A percentile compares a stretch with the other conserved stretches of the same genome.
Evolutionary conservation across 805 yeast genomes (phyloP).

Genomic region (Sugiyamaella smithiae): DNA sequence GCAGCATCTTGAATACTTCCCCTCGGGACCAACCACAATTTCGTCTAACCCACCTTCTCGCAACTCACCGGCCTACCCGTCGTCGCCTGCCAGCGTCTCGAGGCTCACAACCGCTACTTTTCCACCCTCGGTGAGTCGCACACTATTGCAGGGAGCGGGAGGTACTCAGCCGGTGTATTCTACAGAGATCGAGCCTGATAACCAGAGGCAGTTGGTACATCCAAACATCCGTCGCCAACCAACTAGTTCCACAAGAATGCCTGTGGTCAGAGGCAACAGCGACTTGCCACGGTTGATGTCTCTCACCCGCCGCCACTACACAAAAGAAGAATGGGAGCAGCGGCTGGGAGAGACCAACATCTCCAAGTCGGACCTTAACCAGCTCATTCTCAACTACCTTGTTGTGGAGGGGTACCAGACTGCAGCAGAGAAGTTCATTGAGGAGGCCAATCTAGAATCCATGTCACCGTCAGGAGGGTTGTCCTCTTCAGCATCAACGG

Average conservation of each 20-base stretch:
- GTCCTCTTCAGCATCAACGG: slow-evolving; percentile 32
- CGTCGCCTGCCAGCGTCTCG: slow-evolving; percentile 5
- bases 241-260: not conserved
- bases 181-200: slow-evolving; percentile 1
- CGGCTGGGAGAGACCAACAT: slow-evolving; percentile 26
- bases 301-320: slow-evolving; percentile 17
- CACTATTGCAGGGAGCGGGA: not conserved
- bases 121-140: not conserved
- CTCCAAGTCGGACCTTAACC: slow-evolving; percentile 39
- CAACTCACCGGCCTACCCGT: slow-evolving; percentile 2
- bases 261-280: not conserved
- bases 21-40: not conserved
- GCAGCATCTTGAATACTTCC: not conserved
- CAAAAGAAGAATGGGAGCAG: slow-evolving; percentile 31
- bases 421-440: slow-evolving; percentile 60
- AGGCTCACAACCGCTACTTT: not conserved
- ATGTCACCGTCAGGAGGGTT: slow-evolving; percentile 30
- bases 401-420: slow-evolving; percentile 74
- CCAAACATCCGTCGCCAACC: not conserved
- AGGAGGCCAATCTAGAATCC: slow-evolving; percentile 51
- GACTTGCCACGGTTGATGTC: slow-evolving; percentile 4
- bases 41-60: slow-evolving; percentile 2
- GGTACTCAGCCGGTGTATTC: slow-evolving; percentile 2
- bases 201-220: not conserved
- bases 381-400: slow-evolving; percentile 66